phyloP scores from a whole-genome alignment of 2,329 filamentous ascomycete genomes.

The Neospermospora avenae region DNA sequence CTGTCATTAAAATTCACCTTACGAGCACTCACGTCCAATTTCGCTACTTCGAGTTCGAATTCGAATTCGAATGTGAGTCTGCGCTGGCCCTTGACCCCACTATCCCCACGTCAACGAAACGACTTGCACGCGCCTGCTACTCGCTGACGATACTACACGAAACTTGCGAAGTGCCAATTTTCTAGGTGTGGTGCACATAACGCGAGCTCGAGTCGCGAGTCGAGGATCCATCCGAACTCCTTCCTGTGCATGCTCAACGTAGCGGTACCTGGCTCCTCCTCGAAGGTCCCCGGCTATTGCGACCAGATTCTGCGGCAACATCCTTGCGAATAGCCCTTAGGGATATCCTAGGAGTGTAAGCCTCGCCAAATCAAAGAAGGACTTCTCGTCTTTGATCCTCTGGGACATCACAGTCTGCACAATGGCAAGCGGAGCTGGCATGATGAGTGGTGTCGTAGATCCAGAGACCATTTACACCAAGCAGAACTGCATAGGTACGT shows the following conservation, averaged over 20 bases:
- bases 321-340: conserved; percentile 12
- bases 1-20: not conserved
- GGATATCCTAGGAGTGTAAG: conserved; percentile 8
- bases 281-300: conserved; percentile 2
- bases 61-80: not conserved
- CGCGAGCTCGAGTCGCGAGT: not conserved
- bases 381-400: not conserved
- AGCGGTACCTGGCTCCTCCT: not conserved
- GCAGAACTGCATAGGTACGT: conserved; percentile 79
- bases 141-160: not conserved
- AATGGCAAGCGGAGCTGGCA: conserved; percentile 33
- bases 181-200: not conserved
- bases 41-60: not conserved
- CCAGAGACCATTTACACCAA: conserved; percentile 92
- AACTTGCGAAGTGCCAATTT: conserved; percentile 1
- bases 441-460: conserved; percentile 59
- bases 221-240: conserved; percentile 1
- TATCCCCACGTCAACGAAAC: conserved; percentile 28
- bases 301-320: conserved; percentile 10
- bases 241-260: conserved; percentile 4
- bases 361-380: conserved; percentile 6
- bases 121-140: conserved; percentile 12
- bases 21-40: not conserved
- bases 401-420: conserved; percentile 10
- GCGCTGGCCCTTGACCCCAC: conserved; percentile 23